Evolutionary conservation across 208 protist species (phyloP).

Genomic region (Leptomonas pyrrhocoris): DNA sequence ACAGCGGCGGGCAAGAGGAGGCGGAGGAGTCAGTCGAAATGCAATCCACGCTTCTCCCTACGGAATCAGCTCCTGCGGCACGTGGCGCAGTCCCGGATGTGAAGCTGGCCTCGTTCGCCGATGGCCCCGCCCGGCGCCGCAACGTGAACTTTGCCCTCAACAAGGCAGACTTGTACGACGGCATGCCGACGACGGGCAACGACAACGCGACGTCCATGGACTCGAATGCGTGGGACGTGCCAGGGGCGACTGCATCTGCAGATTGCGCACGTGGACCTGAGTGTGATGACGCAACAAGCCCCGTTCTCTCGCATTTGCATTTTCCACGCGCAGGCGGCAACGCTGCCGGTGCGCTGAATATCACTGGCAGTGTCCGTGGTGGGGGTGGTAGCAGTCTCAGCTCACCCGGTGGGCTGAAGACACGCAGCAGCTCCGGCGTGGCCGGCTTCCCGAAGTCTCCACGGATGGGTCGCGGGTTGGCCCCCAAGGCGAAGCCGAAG

Average conservation of each 20-base stretch:
- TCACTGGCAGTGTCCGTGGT: constrained; percentile 14
- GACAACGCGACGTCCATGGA: neutral
- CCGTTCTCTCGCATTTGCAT: constrained; percentile 9
- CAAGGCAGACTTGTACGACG: neutral
- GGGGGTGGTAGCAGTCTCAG: neutral
- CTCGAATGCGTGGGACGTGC: neutral
- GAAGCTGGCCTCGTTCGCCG: neutral
- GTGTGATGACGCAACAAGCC: neutral
- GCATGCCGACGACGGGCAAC: constrained; percentile 4
- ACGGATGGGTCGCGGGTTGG: constrained; percentile 39
- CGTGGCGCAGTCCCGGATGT: neutral
- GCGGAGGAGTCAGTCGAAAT: constrained; percentile 2
- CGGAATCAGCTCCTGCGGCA: neutral
- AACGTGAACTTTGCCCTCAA: constrained; percentile 18
- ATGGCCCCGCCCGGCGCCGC: constrained; percentile 6
- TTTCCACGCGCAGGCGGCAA: neutral
- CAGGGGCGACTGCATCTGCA: constrained; percentile 3
- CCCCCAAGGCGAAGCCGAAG: constrained; percentile 83
- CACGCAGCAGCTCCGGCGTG: neutral
- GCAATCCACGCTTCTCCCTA: constrained; percentile 1
- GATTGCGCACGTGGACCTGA: neutral
- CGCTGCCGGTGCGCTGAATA: neutral
- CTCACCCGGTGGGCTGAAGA: constrained; percentile 1
- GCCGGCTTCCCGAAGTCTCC: constrained; percentile 24
- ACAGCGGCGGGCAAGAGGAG: neutral